These are phyloP conservation scores for Candida lessepsii DNA, from an alignment of 805 yeast genomes.

Conservation along the genomic window DNA sequence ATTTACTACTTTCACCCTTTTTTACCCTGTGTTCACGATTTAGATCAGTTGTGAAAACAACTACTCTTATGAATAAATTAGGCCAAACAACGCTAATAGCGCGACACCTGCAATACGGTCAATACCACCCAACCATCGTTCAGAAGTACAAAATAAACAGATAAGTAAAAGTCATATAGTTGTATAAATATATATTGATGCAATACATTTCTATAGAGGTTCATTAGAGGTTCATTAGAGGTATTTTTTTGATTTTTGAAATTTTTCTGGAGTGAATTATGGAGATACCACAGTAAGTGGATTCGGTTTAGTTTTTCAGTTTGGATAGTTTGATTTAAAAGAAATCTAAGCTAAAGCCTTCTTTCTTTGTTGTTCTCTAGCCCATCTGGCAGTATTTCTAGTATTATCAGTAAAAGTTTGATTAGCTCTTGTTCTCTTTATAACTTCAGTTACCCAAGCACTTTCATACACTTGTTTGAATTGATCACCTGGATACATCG, in stretches of 20 bases:
- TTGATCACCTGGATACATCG: conserved; percentile 79
- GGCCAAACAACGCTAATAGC: too few relatives aligned
- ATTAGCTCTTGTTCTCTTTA: conserved; percentile 69
- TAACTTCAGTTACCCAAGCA: conserved; percentile 77
- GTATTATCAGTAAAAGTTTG: conserved; percentile 62
- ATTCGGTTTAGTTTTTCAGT: too few relatives aligned
- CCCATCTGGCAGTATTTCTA: conserved; percentile 96
- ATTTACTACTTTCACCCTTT: not conserved
- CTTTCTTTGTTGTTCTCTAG: conserved; percentile 77
- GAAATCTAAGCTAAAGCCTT: conserved; percentile 1
- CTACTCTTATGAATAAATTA: too few relatives aligned
- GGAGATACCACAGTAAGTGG: too few relatives aligned
- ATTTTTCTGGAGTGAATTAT: not conserved
- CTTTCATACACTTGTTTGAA: conserved; percentile 63
- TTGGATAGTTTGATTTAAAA: not conserved
- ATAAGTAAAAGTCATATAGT: too few relatives aligned
- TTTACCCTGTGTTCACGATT: too few relatives aligned
- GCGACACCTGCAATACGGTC: too few relatives aligned
- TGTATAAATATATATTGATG: conserved; percentile 4
- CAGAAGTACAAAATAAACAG: too few relatives aligned
- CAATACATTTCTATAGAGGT: conserved; percentile 4
- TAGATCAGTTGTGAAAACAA: too few relatives aligned
- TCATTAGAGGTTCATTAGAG: conserved; percentile 18
- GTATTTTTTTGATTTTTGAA: not conserved
- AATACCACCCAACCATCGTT: too few relatives aligned